Evolutionary conservation across 2,329 filamentous ascomycete genomes (phyloP), one percentile per base, ranked within the genome.

Genomic region (Trichophyton simii): DNA sequence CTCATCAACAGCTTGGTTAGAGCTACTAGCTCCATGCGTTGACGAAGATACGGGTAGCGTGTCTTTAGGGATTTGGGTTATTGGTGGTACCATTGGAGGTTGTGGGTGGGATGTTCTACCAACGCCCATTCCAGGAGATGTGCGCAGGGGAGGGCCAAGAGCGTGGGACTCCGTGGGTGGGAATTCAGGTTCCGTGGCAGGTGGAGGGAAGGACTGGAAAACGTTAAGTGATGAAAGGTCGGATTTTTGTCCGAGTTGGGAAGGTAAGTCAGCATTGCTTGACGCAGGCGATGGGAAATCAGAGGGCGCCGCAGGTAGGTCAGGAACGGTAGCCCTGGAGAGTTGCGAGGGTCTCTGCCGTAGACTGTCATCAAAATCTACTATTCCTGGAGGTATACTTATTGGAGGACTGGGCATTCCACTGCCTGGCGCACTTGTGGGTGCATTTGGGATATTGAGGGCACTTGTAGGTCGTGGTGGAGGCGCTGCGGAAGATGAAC

Each of bases 1-100:
- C 65, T 96, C 89, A 9, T 87, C 81, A 3, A 79, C 68, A 4
- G 69, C 68, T n/a, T 73, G 71, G 18, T 46, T 15, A 66, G 66
- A 41, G 36, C 60, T 38, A 4, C 67, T 63, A 3, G 66, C 62
- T 31, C 67, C 61, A 13, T 67, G 63, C 52, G 62, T 65, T 54
- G 48, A 67, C 58, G 62, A 60, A n/a, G 52, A 36, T 7, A 28
- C n/a, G 18, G 52, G 52, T 20, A 55, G 52, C 28, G 31, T 36
- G 7, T 25, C 31, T 55, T 36, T 55, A 55, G 52, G 31, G 34
- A 55, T 28, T 18, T 36, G 52, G 52, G 52, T 55, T 31, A 55
- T n/a, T 15, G 52, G 52, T 15, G 64, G 59, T 9, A 57, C 60
- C 34, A 58, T 55, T 38, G 31, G 20, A 58, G 60, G 18, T 44